phyloP scores from a whole-genome alignment of 2,329 filamentous ascomycete genomes.

The Acrocalymma vagum region DNA sequence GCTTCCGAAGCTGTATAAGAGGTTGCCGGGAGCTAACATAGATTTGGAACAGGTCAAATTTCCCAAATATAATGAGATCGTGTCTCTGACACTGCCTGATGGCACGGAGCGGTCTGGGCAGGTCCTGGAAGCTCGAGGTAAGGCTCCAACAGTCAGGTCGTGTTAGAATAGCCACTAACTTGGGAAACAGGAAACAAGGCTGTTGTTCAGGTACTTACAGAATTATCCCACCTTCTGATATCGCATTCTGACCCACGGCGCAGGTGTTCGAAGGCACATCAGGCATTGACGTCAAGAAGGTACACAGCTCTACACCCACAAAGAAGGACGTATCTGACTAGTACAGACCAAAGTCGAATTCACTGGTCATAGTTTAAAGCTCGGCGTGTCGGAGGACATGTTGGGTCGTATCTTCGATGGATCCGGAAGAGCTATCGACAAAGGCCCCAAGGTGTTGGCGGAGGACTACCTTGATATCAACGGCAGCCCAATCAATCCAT shows the following conservation, averaged over 20 bases:
- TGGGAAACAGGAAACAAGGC: conserved; percentile 78
- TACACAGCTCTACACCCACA: conserved; percentile 26
- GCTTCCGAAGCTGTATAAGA: conserved; percentile 11
- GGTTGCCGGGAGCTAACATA: conserved; percentile 27
- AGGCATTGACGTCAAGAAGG: conserved; percentile 98
- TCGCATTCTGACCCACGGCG: conserved; percentile 31
- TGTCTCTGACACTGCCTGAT: conserved; percentile 93
- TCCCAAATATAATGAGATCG: conserved; percentile 97
- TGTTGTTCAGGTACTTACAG: conserved; percentile 82
- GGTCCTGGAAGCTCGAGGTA: conserved; percentile 97
- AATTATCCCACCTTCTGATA: conserved; percentile 1
- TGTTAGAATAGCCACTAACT: conserved; percentile 21
- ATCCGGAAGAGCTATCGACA: conserved; percentile 97
- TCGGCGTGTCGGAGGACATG: conserved; percentile 99
- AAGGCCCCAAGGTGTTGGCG: conserved; percentile 96
- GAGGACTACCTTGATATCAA: conserved; percentile 99
- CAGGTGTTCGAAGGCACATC: conserved; percentile 97
- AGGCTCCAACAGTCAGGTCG: conserved; percentile 25
- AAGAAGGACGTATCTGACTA: conserved; percentile 29
- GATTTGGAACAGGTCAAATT: conserved; percentile 81
- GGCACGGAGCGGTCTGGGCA: conserved; percentile 93
- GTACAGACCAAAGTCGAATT: conserved; percentile 93
- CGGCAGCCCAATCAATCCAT: conserved; percentile 97
- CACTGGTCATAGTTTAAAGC: conserved; percentile 95
- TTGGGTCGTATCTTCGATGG: conserved; percentile 98